Evolutionary conservation across 2,329 filamentous ascomycete genomes (phyloP).

Genomic region (Cladosporium sp.): DNA sequence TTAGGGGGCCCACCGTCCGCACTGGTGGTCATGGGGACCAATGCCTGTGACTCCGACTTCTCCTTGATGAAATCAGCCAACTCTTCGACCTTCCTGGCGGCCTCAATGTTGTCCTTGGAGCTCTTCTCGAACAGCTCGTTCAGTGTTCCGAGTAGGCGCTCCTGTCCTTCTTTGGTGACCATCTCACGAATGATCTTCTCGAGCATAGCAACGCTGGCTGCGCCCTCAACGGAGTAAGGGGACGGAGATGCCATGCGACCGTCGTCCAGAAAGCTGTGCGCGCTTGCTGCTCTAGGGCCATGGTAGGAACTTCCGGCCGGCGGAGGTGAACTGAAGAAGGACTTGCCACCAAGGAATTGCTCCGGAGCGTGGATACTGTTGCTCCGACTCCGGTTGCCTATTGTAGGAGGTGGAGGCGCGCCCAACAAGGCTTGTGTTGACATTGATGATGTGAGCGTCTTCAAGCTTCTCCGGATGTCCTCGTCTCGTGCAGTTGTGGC

Average conservation of each 20-base stretch:
- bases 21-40: slow-evolving; percentile 45
- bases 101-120: slow-evolving; percentile 42
- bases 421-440: slow-evolving; percentile 41
- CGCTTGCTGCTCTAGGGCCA: slow-evolving; percentile 79
- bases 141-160: slow-evolving; percentile 64
- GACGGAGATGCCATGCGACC: slow-evolving; percentile 68
- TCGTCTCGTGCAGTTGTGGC: slow-evolving; percentile 91
- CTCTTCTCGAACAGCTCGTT: slow-evolving; percentile 62
- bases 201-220: slow-evolving; percentile 70
- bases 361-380: slow-evolving; percentile 15
- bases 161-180: slow-evolving; percentile 95
- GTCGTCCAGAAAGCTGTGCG: slow-evolving; percentile 77
- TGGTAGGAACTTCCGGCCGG: slow-evolving; percentile 63
- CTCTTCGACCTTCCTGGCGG: slow-evolving; percentile 62
- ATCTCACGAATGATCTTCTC: slow-evolving; percentile 95
- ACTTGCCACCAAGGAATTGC: slow-evolving; percentile 58
- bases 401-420: slow-evolving; percentile 20
- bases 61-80: slow-evolving; percentile 49
- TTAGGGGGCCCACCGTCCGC: slow-evolving; percentile 33
- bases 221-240: slow-evolving; percentile 60
- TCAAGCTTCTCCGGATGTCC: slow-evolving; percentile 88
- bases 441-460: slow-evolving; percentile 71
- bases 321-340: slow-evolving; percentile 60
- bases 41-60: slow-evolving; percentile 49
- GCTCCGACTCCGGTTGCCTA: slow-evolving; percentile 22